A percentile compares a stretch with the other conserved stretches of the same genome.
Conservation (phyloP, 345 rosid genomes). For the Psidium guajava region DNA sequence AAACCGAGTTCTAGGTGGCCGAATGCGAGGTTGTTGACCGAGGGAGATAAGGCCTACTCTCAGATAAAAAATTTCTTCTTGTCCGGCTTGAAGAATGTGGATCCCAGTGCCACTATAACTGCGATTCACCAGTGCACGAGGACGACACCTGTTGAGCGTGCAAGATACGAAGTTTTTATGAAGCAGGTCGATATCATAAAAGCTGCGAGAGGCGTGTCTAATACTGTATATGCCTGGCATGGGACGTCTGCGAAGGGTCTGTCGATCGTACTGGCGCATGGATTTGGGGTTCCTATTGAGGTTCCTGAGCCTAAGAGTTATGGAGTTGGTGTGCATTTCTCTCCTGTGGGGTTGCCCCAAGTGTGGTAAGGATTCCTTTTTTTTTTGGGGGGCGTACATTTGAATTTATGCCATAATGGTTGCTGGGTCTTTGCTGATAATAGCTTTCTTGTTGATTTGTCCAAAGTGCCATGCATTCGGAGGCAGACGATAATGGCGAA, state of each 20-base stretch:
- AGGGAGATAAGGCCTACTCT: conserved; percentile 5
- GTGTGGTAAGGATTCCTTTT: conserved; percentile 7
- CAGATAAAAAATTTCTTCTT: conserved; percentile 14
- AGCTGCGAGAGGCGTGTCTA: conserved; percentile 14
- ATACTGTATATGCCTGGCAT: conserved; percentile 29
- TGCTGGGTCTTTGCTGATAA: neutral
- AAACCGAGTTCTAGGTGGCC: conserved; percentile 12
- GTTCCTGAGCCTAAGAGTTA: conserved; percentile 3
- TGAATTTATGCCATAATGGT: neutral
- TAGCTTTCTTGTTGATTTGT: neutral
- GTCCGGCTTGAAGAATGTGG: conserved; percentile 10
- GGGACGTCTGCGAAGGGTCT: conserved; percentile 18
- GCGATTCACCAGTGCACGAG: conserved; percentile 22
- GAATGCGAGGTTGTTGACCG: conserved; percentile 8
- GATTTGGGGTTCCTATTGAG: conserved; percentile 19
- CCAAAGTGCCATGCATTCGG: conserved; percentile 17
- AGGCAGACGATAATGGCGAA: conserved; percentile 29
- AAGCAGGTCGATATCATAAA: conserved; percentile 15
- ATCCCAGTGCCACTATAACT: conserved; percentile 8
- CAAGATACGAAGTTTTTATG: conserved; percentile 22
- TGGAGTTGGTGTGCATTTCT: conserved; percentile 30
- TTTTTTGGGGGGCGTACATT: neutral
- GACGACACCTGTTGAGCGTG: conserved; percentile 5
- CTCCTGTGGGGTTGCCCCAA: conserved; percentile 25
- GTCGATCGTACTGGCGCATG: conserved; percentile 21